A percentile compares a stretch with the other conserved stretches of the same genome.
Conservation (phyloP, 805 yeast species). For the Suhomyces sp. region DNA sequence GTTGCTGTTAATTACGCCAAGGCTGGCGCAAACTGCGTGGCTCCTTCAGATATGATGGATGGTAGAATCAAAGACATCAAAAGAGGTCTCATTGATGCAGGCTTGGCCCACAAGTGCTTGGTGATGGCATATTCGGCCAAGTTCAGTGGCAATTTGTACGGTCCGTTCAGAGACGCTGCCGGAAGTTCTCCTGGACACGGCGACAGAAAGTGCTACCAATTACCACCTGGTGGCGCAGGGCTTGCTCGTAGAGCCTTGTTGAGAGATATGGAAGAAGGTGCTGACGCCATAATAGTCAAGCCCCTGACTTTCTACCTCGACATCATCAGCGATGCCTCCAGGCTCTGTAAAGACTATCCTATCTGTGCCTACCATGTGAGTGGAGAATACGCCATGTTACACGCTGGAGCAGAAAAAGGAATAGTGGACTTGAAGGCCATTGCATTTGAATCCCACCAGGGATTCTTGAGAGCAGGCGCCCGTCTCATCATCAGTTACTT, state of each 20-base stretch:
- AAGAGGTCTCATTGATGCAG: conserved; percentile 72
- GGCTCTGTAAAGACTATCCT: conserved; percentile 79
- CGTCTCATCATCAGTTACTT: conserved; percentile 86
- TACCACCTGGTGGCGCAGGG: conserved; percentile 91
- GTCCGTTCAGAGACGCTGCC: conserved; percentile 98
- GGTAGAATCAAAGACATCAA: conserved; percentile 91
- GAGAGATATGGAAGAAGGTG: conserved; percentile 88
- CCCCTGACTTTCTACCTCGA: conserved; percentile 96
- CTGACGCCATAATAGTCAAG: conserved; percentile 93
- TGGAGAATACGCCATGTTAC: conserved; percentile 97
- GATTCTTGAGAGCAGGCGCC: conserved; percentile 95
- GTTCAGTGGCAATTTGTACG: conserved; percentile 86
- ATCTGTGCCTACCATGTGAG: conserved; percentile 94
- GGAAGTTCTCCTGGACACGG: conserved; percentile 87
- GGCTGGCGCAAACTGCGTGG: conserved; percentile 95
- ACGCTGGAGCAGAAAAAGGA: conserved; percentile 97
- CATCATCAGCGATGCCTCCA: conserved; percentile 82
- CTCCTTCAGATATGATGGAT: conserved; percentile 97
- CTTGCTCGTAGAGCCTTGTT: conserved; percentile 86
- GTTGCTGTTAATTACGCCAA: conserved; percentile 93
- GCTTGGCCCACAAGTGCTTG: conserved; percentile 82
- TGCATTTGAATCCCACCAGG: conserved; percentile 87
- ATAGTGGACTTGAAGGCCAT: conserved; percentile 77
- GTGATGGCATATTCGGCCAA: conserved; percentile 94
- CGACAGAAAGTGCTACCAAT: conserved; percentile 88